Base-by-base conservation (phyloP, 2,329 filamentous ascomycete genomes). In the Exophiala aquamarina region DNA sequence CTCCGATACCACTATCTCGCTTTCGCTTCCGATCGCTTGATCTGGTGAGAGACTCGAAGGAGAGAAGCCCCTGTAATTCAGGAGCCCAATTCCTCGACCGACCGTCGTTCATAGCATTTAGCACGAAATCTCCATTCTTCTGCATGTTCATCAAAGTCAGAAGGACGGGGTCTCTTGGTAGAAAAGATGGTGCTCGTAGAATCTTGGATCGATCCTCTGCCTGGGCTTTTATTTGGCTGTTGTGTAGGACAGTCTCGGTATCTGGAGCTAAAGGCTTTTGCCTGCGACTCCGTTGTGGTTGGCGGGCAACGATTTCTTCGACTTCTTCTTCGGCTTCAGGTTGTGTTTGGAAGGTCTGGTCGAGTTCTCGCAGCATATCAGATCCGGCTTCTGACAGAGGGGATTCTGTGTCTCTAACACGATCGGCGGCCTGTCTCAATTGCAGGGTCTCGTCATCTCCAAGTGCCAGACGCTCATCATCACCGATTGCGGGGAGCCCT, bases 61-160 rank as follows among this genome's bases (percentile, higher is more conserved):
- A 95, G n/a, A 97, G 74, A 60, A 98, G 82, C n/a, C 87, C 89
- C 50, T 89, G 85, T 15, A 98, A 78, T 69, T 98, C 93, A 1
- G 92, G 92, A 3, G 92, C 92, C 91, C 90, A 96, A 33, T 81
- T 82, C 56, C 81, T 78, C 58, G 84, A 84, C 54, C 87, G 83
- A 29, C 84, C 87, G 52, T 91, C 89, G 42, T 87, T 84, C 70
- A 96, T 84, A 54, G 95, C 84, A 60, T 82, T 91, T 3, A 86
- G 87, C 14, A 96, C 88, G 61, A 98, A 97, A 31, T 84, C 88
- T 44, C 93, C 92, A 44, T 81, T 89, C 70, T 87, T 90, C 67
- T 96, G 93, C 79, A 96, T 86, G 59, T 91, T 89, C 75, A 95
- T 86, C 17, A 98, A 74, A 26, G 89, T 88, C 21, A 97, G 77